Conservation (phyloP, 2,329 filamentous ascomycete genomes). For the Aureobasidium sp. region DNA sequence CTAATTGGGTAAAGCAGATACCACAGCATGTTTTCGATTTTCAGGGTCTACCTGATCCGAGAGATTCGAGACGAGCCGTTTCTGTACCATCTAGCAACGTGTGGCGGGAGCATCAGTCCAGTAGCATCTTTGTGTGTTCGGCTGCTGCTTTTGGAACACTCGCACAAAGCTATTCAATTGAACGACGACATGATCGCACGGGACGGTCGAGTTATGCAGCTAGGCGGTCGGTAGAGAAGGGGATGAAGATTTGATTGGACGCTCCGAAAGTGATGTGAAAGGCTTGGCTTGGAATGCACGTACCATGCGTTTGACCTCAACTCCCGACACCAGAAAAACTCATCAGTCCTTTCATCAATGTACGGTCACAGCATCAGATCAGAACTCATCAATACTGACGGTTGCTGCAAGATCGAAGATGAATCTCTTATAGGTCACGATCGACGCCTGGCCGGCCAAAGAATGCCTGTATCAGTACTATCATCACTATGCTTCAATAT, state of each 20-base stretch:
- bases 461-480: no score
- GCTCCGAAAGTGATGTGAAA: neutral
- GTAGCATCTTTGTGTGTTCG: neutral
- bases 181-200: neutral
- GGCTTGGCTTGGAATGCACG: slow-evolving; percentile 1
- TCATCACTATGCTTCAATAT: no score
- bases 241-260: slow-evolving; percentile 10
- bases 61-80: neutral
- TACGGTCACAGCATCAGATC: no score
- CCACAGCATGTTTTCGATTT: slow-evolving; percentile 28
- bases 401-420: no score
- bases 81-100: neutral
- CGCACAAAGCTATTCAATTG: neutral
- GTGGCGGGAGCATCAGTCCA: neutral
- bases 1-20: slow-evolving; percentile 63
- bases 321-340: no score
- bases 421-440: no score
- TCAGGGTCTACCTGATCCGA: neutral
- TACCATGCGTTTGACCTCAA: neutral
- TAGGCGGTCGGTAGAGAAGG: neutral
- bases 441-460: no score
- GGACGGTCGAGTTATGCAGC: neutral
- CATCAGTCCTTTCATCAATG: no score
- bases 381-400: no score
- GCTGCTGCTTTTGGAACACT: neutral